Base-by-base conservation (phyloP, 2,329 filamentous ascomycete species). In the Hypoxylon sp. region DNA sequence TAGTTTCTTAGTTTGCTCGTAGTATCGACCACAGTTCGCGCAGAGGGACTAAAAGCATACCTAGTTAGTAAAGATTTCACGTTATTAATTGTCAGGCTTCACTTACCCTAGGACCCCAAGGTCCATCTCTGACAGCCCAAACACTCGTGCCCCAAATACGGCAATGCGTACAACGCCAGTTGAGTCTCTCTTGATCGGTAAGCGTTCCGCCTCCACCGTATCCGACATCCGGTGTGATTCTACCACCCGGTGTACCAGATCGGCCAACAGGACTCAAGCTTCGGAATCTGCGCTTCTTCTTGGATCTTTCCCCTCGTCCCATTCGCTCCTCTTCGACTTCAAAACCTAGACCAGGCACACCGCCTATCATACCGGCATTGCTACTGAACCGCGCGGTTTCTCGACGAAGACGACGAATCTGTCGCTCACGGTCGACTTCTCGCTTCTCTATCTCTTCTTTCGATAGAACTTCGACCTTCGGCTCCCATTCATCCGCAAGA, bases 381-480 rank as follows among this genome's bases (percentile, higher is more conserved):
- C 93, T 95, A 63, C 93, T 96, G 79, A 98, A 97, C 25, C 94
- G 88, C 1, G 95, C 95, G 9, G 95, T 98, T 79, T 99, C 96
- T 77, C 96, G 87, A 61, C 96, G 88, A 69, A 98, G 82, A 65
- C 96, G 87, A 64, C 96, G 87, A 41, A 98, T 91, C 80, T 98
- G 93, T 60, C 96, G 86, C 80, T 99, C 96, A 45, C 96, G 88
- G 77, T 99, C 96, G 56, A 93, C 93, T 80, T 99, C 96, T 28
- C 96, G 89, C 82, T 97, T 97, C 81, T 99, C 96, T 59, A 99
- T 98, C 77, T 99, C 96, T 74, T 99, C 96, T 74, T 97, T 97
- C 41, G 91, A 94, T 1, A 99, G 82, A 0, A 87, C 85, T 78
- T 95, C 93, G 7, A 96, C 85, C 82, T 92, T 93, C 5, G 93